A percentile compares a stretch with the other conserved stretches of the same genome.
These are phyloP conservation scores for Phytophthora sansomeana DNA, from an alignment of 352 stramenopile species.

Conservation along the genomic window DNA sequence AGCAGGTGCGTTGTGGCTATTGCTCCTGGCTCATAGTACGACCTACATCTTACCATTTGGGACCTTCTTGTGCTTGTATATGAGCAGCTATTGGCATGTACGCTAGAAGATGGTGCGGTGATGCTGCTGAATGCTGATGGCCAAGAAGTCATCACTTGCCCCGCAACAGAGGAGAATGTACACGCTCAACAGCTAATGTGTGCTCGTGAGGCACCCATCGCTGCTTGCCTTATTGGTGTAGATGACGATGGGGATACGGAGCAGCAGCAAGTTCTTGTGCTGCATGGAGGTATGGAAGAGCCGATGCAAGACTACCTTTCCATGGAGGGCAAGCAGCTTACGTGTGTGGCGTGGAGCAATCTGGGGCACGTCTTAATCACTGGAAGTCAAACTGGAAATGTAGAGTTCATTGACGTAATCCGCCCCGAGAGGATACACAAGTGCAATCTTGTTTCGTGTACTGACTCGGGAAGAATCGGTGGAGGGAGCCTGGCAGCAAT, in stretches of 20 bases:
- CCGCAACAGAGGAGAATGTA: slow-evolving; percentile 29
- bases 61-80: not conserved
- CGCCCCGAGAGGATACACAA: slow-evolving; percentile 36
- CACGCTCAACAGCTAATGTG: slow-evolving; percentile 42
- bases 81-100: slow-evolving; percentile 40
- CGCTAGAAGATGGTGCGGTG: slow-evolving; percentile 34
- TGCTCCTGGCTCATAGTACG: not conserved
- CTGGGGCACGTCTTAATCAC: slow-evolving; percentile 34
- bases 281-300: slow-evolving; percentile 46
- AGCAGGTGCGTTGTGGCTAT: slow-evolving; percentile 35
- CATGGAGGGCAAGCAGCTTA: slow-evolving; percentile 49
- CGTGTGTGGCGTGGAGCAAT: slow-evolving; percentile 45
- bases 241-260: slow-evolving; percentile 34
- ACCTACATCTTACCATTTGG: slow-evolving; percentile 8
- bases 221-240: slow-evolving; percentile 39
- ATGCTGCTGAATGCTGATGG: slow-evolving; percentile 47
- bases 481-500: slow-evolving; percentile 30
- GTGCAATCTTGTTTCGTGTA: slow-evolving; percentile 37
- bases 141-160: slow-evolving; percentile 35
- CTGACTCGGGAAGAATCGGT: slow-evolving; percentile 11
- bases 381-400: slow-evolving; percentile 33
- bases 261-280: slow-evolving; percentile 43
- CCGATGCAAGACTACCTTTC: slow-evolving; percentile 45
- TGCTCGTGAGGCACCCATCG: slow-evolving; percentile 42
- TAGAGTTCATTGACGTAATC: slow-evolving; percentile 49